Conservation (phyloP, 1,284 basidiomycete species). For the Fomitopsis betulina region DNA sequence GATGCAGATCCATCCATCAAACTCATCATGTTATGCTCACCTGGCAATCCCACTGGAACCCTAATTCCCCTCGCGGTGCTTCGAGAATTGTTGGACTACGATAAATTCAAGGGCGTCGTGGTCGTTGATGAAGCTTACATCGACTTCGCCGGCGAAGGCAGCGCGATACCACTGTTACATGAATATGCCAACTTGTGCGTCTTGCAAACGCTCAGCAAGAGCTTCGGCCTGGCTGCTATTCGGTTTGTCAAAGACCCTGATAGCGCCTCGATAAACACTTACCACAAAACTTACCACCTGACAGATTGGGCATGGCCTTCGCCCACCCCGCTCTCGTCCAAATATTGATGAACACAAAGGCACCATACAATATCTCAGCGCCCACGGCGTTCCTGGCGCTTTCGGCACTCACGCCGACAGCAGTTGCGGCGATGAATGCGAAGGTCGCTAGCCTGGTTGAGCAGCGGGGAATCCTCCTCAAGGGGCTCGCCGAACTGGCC, state of each 20-base stretch:
- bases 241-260: slow-evolving; percentile 46
- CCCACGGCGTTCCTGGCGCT: slow-evolving; percentile 86
- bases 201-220: slow-evolving; percentile 94
- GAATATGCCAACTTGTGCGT: slow-evolving; percentile 91
- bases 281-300: not conserved
- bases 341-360: slow-evolving; percentile 94
- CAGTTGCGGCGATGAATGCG: slow-evolving; percentile 60
- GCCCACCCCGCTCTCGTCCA: slow-evolving; percentile 89
- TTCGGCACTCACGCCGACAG: slow-evolving; percentile 61
- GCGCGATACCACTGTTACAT: slow-evolving; percentile 69
- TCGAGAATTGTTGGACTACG: slow-evolving; percentile 73
- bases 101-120: slow-evolving; percentile 85
- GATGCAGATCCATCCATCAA: slow-evolving; percentile 75
- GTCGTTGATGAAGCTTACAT: slow-evolving; percentile 98
- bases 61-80: slow-evolving; percentile 74
- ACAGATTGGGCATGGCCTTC: slow-evolving; percentile 84
- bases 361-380: slow-evolving; percentile 95
- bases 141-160: slow-evolving; percentile 77
- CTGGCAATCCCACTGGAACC: slow-evolving; percentile 96
- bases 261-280: not conserved
- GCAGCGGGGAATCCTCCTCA: slow-evolving; percentile 54
- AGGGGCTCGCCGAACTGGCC: slow-evolving; percentile 38
- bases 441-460: slow-evolving; percentile 61
- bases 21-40: slow-evolving; percentile 93
- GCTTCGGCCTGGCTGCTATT: slow-evolving; percentile 94